Evolutionary conservation across 2,329 filamentous ascomycete species (phyloP), one percentile per base, ranked within the genome.

Genomic region (Ophiocordyceps camponoti-leonardi): DNA sequence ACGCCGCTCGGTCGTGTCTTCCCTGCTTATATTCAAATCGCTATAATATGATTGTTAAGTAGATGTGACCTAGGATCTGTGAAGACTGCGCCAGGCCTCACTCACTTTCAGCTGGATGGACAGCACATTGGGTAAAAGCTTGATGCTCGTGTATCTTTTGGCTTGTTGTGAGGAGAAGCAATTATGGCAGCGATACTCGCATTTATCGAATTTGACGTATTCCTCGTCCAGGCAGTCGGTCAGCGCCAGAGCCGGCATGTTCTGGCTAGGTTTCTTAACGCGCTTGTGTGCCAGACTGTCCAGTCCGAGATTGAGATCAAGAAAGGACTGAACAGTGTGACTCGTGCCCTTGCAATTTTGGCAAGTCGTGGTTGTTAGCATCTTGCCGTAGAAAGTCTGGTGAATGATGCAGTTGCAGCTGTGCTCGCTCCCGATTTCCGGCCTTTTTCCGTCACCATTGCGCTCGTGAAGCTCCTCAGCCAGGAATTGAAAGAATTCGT

Each of bases 401-500:
- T 96, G 92, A 53, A 96, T 83, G 55, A 96, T 85, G 62, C 90
- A 98, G 48, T 81, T 77, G 67, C 92, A 96, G 52, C 65, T 75
- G 55, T 77, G 73, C 56, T 77, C 74, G 50, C 70, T 75, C 49
- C 67, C 73, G 44, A 59, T 73, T 58, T 72, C 76, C 28, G 74
- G 73, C 53, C 68, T 74, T 56, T 79, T 81, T 37, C 75, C 73
- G 51, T 84, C 80, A 14, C 80, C 80, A 53, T 88, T 92, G 39
- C 86, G 75, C 57, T 83, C 78, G 58, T 95, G 90, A 16, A 98
- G 72, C 54, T 92, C 85, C 65, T 95, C 90, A 33, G 93, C 82
- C 31, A 96, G 75, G 57, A 94, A 95, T 59, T 94, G 87, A 61
- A 95, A 93, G 64, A 94, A 96, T 60, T 96, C 90, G 58, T 96